Evolutionary conservation across 257 asterid species (phyloP).

Genomic region (Linderniella brevidens): DNA sequence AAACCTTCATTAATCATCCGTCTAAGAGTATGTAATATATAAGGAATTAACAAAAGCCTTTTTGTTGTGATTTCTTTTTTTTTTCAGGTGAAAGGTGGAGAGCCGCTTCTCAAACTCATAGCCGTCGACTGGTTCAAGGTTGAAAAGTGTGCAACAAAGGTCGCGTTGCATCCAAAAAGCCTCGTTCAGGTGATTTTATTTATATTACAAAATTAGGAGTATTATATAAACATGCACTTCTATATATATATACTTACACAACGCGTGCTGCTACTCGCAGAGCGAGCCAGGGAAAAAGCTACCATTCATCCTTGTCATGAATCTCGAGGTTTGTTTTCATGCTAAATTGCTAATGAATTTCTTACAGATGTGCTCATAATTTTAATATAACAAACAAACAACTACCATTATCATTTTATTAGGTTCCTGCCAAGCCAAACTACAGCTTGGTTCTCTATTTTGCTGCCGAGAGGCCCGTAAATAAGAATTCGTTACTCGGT

Average conservation of each 20-base stretch:
- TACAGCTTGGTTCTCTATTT: slow-evolving; percentile 88
- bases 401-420: background rate
- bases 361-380: no score
- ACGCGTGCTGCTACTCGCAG: slow-evolving; percentile 17
- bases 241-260: no score
- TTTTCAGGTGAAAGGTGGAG: slow-evolving; percentile 79
- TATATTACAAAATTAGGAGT: background rate
- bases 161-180: slow-evolving; percentile 76
- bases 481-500: slow-evolving; percentile 58
- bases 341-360: background rate
- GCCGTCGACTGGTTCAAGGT: slow-evolving; percentile 98
- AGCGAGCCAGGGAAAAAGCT: slow-evolving; percentile 62
- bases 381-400: no score
- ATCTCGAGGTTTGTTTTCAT: slow-evolving; percentile 56
- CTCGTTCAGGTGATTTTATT: slow-evolving; percentile 57
- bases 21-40: no score
- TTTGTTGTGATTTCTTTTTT: slow-evolving; percentile 4
- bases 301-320: slow-evolving; percentile 69
- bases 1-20: no score
- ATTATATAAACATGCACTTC: background rate
- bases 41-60: no score
- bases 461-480: slow-evolving; percentile 84
- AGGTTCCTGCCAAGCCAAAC: slow-evolving; percentile 97
- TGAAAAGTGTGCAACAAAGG: slow-evolving; percentile 37
- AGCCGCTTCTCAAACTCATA: slow-evolving; percentile 81